Conservation (phyloP, 495 filamentous ascomycete species). For the Bryoglossum gracile region DNA sequence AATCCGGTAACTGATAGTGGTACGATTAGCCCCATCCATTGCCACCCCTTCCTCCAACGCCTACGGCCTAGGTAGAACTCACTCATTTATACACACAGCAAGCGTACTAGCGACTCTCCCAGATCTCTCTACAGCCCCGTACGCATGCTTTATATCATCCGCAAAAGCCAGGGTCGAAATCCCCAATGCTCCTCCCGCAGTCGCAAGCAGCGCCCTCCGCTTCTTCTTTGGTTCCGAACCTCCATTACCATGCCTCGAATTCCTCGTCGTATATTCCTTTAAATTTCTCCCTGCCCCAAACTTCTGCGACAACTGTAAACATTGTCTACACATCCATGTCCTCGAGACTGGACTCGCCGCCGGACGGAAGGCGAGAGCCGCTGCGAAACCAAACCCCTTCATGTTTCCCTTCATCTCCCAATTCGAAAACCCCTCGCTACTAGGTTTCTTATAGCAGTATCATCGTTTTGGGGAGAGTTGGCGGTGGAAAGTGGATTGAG, state of each 20-base stretch:
- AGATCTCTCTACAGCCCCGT: constrained; percentile 66
- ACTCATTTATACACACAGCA: constrained; percentile 86
- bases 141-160: constrained; percentile 65
- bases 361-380: not conserved
- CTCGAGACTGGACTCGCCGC: not conserved
- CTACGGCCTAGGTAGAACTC: constrained; percentile 30
- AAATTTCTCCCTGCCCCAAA: not conserved
- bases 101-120: constrained; percentile 72
- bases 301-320: constrained; percentile 13
- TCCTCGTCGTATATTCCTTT: constrained; percentile 9
- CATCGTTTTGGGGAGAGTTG: no score
- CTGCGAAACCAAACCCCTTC: constrained; percentile 13
- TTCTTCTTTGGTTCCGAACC: constrained; percentile 21
- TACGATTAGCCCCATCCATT: not conserved
- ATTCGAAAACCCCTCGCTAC: no score
- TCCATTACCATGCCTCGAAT: not conserved
- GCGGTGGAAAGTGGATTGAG: no score
- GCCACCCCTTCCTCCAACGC: no score
- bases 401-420: not conserved
- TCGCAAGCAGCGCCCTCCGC: constrained; percentile 37
- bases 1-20: constrained; percentile 64
- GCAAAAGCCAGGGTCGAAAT: constrained; percentile 57
- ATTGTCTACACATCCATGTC: constrained; percentile 28
- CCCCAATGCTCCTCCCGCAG: constrained; percentile 46
- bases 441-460: no score